phyloP scores from a whole-genome alignment of 176 grass and related monocot genomes.

The Oryza australiensis region DNA sequence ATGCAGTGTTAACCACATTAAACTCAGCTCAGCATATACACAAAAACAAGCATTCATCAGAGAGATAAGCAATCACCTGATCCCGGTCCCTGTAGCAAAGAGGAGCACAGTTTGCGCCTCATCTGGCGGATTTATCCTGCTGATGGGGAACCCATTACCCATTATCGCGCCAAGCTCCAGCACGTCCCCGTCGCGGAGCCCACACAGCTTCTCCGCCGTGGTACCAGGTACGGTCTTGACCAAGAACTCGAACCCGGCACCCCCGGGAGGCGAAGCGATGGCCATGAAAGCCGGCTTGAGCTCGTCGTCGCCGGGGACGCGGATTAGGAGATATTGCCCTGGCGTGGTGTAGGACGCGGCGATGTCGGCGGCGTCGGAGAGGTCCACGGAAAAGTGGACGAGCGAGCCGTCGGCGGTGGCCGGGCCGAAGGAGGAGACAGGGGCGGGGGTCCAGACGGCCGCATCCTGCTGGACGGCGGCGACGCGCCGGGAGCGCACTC shows the following conservation, averaged over 20 bases:
- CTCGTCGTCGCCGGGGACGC: constrained; percentile 44
- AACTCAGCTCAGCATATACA: neutral
- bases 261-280: constrained; percentile 64
- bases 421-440: constrained; percentile 43
- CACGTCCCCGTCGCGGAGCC: constrained; percentile 57
- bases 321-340: constrained; percentile 78
- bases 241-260: constrained; percentile 57
- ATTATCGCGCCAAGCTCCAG: constrained; percentile 77
- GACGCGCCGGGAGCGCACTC: constrained; percentile 42
- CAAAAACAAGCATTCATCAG: neutral
- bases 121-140: constrained; percentile 49
- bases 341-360: constrained; percentile 39
- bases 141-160: constrained; percentile 77
- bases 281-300: constrained; percentile 68
- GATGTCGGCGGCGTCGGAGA: constrained; percentile 59
- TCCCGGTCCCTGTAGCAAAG: constrained; percentile 87
- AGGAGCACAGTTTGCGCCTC: constrained; percentile 55
- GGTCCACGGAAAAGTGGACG: constrained; percentile 64
- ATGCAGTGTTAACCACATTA: too few relatives aligned
- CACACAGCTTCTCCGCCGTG: constrained; percentile 60
- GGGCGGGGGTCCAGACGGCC: constrained; percentile 57
- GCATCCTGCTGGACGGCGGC: constrained; percentile 51
- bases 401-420: constrained; percentile 63
- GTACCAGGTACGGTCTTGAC: constrained; percentile 72
- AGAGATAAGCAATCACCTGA: constrained; percentile 51